Percentiles rank a stretch among this genome's conserved stretches.
Evolutionary conservation across 371 early-diverging fungal species (phyloP).

Genomic region (Mucor saturninus): DNA sequence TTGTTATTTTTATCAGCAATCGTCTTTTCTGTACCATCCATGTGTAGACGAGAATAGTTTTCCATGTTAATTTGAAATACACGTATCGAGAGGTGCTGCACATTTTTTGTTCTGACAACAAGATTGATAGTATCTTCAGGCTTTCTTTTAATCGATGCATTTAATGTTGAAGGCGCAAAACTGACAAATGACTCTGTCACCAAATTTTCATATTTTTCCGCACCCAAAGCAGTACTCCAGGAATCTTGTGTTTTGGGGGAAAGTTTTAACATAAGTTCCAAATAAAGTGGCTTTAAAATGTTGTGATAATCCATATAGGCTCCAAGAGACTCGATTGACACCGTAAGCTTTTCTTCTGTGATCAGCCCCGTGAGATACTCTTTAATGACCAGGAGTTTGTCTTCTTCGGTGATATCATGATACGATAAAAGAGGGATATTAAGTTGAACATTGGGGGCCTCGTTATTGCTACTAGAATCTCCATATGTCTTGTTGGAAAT

Average conservation of each 20-base stretch:
- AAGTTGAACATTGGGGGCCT: not conserved
- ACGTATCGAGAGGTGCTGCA: conserved; percentile 39
- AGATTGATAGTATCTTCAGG: conserved; percentile 29
- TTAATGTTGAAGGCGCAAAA: conserved; percentile 22
- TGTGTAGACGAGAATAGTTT: conserved; percentile 41
- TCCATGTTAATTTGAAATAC: conserved; percentile 46
- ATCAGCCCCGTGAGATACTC: conserved; percentile 33
- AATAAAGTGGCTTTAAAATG: conserved; percentile 26
- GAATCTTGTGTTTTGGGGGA: not conserved
- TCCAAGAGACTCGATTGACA: conserved; percentile 19
- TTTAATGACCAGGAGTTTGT: conserved; percentile 4
- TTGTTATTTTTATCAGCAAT: conserved; percentile 12
- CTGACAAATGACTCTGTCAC: conserved; percentile 21
- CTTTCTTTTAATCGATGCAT: conserved; percentile 16
- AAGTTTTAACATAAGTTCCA: conserved; percentile 24
- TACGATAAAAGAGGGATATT: conserved; percentile 10
- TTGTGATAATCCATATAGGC: conserved; percentile 23
- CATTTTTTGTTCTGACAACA: conserved; percentile 38
- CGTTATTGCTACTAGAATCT: not conserved
- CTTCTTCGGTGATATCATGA: not conserved
- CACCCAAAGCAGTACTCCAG: conserved; percentile 19
- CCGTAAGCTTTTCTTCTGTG: conserved; percentile 14
- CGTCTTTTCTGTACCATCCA: not conserved
- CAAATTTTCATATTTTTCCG: conserved; percentile 20
- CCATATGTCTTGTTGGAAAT: not conserved